Conservation (phyloP, 495 filamentous ascomycete genomes). For the Trichoderma virens region DNA sequence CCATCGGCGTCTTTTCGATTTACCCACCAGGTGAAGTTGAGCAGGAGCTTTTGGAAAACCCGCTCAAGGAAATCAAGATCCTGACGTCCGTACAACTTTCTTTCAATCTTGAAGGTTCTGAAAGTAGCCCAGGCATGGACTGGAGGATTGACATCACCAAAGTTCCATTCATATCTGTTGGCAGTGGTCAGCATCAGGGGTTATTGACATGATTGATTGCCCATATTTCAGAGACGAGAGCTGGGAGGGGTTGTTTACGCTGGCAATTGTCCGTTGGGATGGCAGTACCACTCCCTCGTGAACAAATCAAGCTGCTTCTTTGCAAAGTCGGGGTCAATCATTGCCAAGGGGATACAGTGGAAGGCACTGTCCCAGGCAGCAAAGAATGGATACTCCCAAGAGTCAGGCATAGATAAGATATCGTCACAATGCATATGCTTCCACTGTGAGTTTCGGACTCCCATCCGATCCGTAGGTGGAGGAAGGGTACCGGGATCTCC, state of each 20-base stretch:
- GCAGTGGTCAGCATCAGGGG: constrained; percentile 23
- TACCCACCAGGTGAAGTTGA: constrained; percentile 99
- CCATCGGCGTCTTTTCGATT: constrained; percentile 90
- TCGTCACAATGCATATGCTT: constrained; percentile 91
- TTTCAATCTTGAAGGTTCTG: constrained; percentile 93
- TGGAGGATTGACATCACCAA: constrained; percentile 92
- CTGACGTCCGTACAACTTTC: constrained; percentile 90
- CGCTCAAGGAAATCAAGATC: constrained; percentile 93
- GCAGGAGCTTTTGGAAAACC: constrained; percentile 89
- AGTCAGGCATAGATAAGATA: constrained; percentile 93
- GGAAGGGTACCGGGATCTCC: constrained; percentile 66
- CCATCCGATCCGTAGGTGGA: constrained; percentile 72
- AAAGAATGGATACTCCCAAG: constrained; percentile 98
- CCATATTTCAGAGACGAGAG: background rate
- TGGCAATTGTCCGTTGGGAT: constrained; percentile 90
- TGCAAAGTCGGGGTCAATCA: constrained; percentile 95
- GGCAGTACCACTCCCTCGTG: constrained; percentile 98
- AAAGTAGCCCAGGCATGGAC: constrained; percentile 96
- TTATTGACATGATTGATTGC: too few species aligned
- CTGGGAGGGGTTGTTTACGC: constrained; percentile 22
- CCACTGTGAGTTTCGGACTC: constrained; percentile 81
- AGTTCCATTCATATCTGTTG: constrained; percentile 86
- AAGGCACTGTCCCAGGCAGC: constrained; percentile 97
- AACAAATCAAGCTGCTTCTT: constrained; percentile 96
- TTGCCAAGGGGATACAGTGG: constrained; percentile 89